Evolutionary conservation across 768 basidiomycete genomes (phyloP).

Genomic region (Phanerochaete carnosa): DNA sequence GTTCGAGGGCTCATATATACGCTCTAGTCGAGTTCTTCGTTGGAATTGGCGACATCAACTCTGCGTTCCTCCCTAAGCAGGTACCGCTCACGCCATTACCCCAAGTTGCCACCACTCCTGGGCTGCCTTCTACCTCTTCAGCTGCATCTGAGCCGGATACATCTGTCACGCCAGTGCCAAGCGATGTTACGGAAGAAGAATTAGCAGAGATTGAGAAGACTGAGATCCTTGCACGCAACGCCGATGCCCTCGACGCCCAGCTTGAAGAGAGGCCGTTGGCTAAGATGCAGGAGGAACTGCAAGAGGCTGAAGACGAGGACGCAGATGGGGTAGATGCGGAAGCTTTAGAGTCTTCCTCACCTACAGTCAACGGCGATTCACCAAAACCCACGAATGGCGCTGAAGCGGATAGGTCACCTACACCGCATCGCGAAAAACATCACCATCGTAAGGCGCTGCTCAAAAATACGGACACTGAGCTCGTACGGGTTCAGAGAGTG

Average conservation of each 20-base stretch:
- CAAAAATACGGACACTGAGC: slow-evolving; percentile 84
- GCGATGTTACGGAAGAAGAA: slow-evolving; percentile 30
- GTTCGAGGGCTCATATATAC: slow-evolving; percentile 14
- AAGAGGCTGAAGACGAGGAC: slow-evolving; percentile 40
- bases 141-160: background rate
- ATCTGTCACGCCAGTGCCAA: background rate
- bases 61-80: slow-evolving; percentile 84
- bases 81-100: slow-evolving; percentile 45
- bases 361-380: background rate
- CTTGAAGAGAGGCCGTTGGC: slow-evolving; percentile 84
- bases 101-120: slow-evolving; percentile 13
- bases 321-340: slow-evolving; percentile 9
- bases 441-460: slow-evolving; percentile 66
- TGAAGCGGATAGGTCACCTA: background rate
- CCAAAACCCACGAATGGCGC: background rate
- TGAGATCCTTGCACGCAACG: slow-evolving; percentile 65
- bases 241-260: slow-evolving; percentile 77
- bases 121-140: background rate
- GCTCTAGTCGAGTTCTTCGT: slow-evolving; percentile 91
- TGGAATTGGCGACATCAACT: slow-evolving; percentile 98
- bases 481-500: slow-evolving; percentile 75
- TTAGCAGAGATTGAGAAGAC: slow-evolving; percentile 42
- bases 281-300: slow-evolving; percentile 79
- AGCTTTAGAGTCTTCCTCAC: background rate
- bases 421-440: slow-evolving; percentile 38